Conservation (phyloP, 139 green algal genomes). For the Ettlia oleoabundans region DNA sequence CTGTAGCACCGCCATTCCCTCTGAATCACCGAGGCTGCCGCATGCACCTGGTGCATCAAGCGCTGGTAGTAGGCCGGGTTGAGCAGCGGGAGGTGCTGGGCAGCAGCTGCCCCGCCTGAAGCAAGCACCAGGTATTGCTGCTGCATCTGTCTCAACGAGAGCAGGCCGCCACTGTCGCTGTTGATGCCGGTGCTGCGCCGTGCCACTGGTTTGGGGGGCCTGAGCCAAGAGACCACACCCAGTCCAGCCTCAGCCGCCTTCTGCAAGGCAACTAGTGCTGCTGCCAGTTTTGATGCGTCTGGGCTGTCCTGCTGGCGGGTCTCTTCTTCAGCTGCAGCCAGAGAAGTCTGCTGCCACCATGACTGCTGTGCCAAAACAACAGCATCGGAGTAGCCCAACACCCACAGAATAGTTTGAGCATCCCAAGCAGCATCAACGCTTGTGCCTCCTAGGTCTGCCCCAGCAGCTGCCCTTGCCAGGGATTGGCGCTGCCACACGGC, state of each 20-base stretch:
- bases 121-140: conserved; percentile 21
- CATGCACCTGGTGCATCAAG: background rate
- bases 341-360: background rate
- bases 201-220: too few relatives aligned
- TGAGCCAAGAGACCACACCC: too few relatives aligned
- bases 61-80: background rate
- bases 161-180: too few relatives aligned
- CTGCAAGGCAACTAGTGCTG: too few relatives aligned
- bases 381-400: background rate
- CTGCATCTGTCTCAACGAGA: too few relatives aligned
- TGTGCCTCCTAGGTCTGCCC: too few relatives aligned
- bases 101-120: background rate
- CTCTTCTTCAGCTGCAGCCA: background rate
- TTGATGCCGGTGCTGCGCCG: too few relatives aligned
- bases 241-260: too few relatives aligned
- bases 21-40: background rate
- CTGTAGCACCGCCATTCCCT: background rate
- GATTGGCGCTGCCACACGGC: too few relatives aligned
- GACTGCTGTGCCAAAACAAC: background rate
- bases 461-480: background rate
- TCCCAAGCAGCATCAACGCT: background rate
- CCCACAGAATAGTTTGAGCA: background rate
- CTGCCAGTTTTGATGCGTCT: too few relatives aligned
- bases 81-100: background rate
- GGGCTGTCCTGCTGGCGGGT: too few relatives aligned